Conservation (phyloP, 2,329 filamentous ascomycete species). For the Scopulariopsis brevicaulis region DNA sequence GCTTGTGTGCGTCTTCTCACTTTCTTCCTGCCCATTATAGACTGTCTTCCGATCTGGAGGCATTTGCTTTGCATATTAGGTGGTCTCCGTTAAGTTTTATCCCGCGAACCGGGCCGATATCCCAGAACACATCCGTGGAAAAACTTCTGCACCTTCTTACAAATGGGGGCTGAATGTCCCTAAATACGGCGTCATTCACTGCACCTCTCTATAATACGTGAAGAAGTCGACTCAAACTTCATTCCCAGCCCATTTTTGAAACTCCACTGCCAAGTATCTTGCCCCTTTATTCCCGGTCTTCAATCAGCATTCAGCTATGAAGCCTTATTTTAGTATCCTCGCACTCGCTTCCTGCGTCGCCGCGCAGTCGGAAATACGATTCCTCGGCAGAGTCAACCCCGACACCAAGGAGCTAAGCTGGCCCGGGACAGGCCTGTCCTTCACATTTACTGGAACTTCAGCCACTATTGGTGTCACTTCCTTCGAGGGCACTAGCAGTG, state of each 20-base stretch:
- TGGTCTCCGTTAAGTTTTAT: too few relatives aligned
- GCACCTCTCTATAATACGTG: background rate
- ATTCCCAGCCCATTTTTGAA: background rate
- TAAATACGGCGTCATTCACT: too few relatives aligned
- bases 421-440: slow-evolving; percentile 28
- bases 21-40: too few relatives aligned
- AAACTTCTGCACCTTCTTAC: too few relatives aligned
- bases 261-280: background rate
- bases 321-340: background rate
- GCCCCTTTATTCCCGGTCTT: background rate
- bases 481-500: slow-evolving; percentile 18
- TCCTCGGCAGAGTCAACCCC: slow-evolving; percentile 28
- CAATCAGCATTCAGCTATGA: background rate
- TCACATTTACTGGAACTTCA: slow-evolving; percentile 25
- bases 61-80: too few relatives aligned
- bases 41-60: too few relatives aligned
- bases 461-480: slow-evolving; percentile 21
- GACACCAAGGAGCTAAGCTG: slow-evolving; percentile 29
- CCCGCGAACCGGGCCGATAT: too few relatives aligned
- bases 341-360: background rate
- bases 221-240: background rate
- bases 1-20: too few relatives aligned
- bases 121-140: too few relatives aligned
- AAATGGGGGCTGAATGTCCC: too few relatives aligned
- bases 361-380: slow-evolving; percentile 7